Base-by-base conservation (phyloP, 805 yeast species). In the Lachancea kluyveri region DNA sequence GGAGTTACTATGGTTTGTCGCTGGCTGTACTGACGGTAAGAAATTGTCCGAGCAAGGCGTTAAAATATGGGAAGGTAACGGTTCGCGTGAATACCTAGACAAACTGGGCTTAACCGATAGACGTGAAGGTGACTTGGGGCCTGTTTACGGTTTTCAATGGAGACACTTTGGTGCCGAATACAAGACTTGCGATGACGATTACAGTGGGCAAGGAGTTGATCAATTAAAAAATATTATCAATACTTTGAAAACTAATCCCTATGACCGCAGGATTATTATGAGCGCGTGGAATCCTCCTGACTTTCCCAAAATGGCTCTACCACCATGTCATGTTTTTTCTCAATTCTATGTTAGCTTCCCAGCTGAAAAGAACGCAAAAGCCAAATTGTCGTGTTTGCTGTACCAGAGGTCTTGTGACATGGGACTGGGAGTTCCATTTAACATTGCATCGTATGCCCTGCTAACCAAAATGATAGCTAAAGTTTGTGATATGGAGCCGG, bases 241-340 rank as follows among this genome's bases (percentile, higher is more conserved):
- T 28, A 84, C 80, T 41, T 64, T 92, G 43, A 86, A 80, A 48
- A 82, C 74, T 5, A 87, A 84, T 50, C 99, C 99, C 3, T 85
- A 84, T 51, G 97, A 92, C 57, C 73, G 99, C 52, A 70, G 99
- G 57, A 86, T 92, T 48, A 86, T 92, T 36, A 63, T 92, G 73
- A 79, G 94, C 26, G 98, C 99, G 1, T 92, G 99, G 99, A 92
- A 92, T 52, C 98, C 99, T 3, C 88, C 95, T 2, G 99, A 88
- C 49, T 84, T 90, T 53, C 70, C 75, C 31, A 68, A 77, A 41
- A 92, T 92, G 99, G 99, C 99, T 0, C 68, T 92, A 33, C 99
- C 99, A 8, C 99, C 99, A 17, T 92, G 99, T 52, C 99, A 92
- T 59, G 94, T 92, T 15, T 84, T 92, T 53, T 79, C 94, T 35